Base-by-base conservation (phyloP, 495 filamentous ascomycete genomes). In the Aspergillus conjunctus region DNA sequence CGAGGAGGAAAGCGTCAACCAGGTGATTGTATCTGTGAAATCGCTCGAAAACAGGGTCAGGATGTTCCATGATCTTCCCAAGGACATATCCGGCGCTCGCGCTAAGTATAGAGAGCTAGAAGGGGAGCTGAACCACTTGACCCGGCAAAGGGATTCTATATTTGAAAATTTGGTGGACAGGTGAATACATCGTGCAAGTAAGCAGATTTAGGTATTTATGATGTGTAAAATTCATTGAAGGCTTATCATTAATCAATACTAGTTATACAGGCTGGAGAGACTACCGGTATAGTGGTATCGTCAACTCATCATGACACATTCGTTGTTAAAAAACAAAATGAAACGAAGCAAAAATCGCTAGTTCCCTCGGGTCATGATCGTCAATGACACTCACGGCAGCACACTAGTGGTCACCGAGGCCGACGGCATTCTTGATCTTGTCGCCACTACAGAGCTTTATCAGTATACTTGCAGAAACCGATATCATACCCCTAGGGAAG, bases 31-130 rank as follows among this genome's bases (percentile, higher is more conserved):
- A 49, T 71, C 51, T 18, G 75, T 87, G 8, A 72, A 80, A 30
- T 67, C 61, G 0, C 74, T 87, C 21, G 86, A 90, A 62, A 69
- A 74, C 8, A 78, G 71, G 0, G 82, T 89, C 39, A 73, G 76
- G 21, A 77, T 73, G 4, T 93, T 89, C 63, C 81, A 86, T 60
- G 85, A 88, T 8, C 68, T 96, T 59, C 89, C 91, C 12, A 84
- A 83, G 14, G 88, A 93, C 62, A 72, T 81, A 30, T 81, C 88
- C 51, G 79, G 81, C 26, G 91, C 91, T 22, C 79, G 86, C 59
- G 67, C 78, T 15, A 85, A 88, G 69, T 80, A 93, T 44, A 87
- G 88, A 65, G 74, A 78, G 43, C 66, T 90, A 59, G 81, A 88
- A 51, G 71, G 67, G 12, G 86, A 92, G 66, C 70, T 93, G 31